These are phyloP conservation scores for Blastocystis sp. DNA, from an alignment of 352 stramenopile species.

Conservation along the genomic window DNA sequence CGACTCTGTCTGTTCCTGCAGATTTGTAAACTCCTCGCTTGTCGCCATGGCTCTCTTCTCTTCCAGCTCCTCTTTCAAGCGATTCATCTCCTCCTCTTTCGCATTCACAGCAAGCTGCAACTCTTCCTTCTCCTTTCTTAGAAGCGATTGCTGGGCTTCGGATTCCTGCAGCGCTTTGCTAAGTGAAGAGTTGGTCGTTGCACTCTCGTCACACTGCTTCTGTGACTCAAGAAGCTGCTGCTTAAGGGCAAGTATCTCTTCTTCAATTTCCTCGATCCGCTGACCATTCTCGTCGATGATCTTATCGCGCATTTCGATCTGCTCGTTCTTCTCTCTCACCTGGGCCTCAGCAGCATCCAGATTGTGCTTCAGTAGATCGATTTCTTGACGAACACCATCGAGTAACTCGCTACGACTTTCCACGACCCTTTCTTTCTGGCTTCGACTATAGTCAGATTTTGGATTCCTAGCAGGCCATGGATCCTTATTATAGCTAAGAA, in stretches of 20 bases:
- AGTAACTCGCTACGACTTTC: neutral
- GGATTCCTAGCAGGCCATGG: neutral
- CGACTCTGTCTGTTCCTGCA: too few relatives aligned
- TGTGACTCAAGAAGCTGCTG: neutral
- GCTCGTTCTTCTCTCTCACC: neutral
- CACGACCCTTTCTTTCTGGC: neutral
- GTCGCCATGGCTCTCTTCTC: too few relatives aligned
- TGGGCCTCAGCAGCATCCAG: neutral
- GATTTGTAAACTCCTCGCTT: too few relatives aligned
- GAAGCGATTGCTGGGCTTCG: neutral
- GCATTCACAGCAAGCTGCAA: neutral
- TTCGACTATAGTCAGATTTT: neutral
- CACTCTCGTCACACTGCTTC: neutral
- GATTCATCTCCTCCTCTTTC: neutral
- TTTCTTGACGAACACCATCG: neutral
- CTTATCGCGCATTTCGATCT: neutral
- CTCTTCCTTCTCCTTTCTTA: neutral
- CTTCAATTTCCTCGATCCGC: neutral
- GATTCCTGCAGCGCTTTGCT: neutral
- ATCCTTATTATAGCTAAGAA: slow-evolving; percentile 17
- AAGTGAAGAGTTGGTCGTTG: neutral
- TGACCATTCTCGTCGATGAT: neutral
- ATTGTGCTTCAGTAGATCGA: neutral
- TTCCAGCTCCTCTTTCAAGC: too few relatives aligned
- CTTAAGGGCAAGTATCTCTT: neutral